Evolutionary conservation across 2,329 filamentous ascomycete species (phyloP).

Genomic region (Nemania diffusa): DNA sequence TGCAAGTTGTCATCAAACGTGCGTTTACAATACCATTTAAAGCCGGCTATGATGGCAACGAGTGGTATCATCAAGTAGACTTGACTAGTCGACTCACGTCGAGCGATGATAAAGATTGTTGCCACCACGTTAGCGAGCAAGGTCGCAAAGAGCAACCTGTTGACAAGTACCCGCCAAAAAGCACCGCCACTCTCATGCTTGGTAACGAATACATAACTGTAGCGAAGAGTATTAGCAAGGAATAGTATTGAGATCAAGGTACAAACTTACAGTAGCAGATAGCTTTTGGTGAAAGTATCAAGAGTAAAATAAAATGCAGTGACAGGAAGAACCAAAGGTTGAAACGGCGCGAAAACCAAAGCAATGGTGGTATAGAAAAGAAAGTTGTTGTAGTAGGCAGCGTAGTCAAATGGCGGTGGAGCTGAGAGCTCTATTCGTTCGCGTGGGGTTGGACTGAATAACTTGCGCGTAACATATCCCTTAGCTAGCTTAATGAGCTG

Average conservation of each 20-base stretch:
- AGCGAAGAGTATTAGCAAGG: conserved; percentile 10
- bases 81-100: conserved; percentile 65
- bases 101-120: conserved; percentile 73
- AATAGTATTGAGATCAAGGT: neutral
- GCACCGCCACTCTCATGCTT: conserved; percentile 93
- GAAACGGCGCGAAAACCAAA: conserved; percentile 82
- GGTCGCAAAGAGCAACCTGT: conserved; percentile 61
- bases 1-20: conserved; percentile 78
- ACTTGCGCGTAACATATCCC: conserved; percentile 82
- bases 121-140: conserved; percentile 39
- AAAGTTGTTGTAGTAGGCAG: conserved; percentile 96
- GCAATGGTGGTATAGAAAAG: conserved; percentile 90
- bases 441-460: conserved; percentile 85
- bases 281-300: conserved; percentile 91
- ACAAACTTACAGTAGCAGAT: conserved; percentile 71
- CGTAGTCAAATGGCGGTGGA: conserved; percentile 90
- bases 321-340: conserved; percentile 85
- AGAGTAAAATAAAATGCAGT: conserved; percentile 87
- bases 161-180: conserved; percentile 90
- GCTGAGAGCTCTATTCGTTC: conserved; percentile 91
- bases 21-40: conserved; percentile 83
- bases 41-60: conserved; percentile 76
- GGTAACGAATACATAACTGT: conserved; percentile 84
- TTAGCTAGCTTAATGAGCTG: conserved; percentile 84
- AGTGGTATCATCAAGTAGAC: conserved; percentile 77